Conservation (phyloP, 768 basidiomycete genomes). For the Termitomyces sp. region DNA sequence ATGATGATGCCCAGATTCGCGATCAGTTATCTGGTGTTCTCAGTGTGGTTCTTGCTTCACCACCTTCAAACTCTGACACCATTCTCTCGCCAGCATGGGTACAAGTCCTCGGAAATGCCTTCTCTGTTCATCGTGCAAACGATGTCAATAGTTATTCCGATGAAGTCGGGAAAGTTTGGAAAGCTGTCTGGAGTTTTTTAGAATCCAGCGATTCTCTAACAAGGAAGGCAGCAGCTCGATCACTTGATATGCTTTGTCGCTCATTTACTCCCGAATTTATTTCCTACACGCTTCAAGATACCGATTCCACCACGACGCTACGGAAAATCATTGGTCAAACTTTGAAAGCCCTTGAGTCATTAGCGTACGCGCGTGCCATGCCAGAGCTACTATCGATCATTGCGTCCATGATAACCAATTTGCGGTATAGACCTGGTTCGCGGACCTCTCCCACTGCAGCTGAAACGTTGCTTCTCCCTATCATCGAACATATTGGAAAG, state of each 20-base stretch:
- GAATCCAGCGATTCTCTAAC: slow-evolving; percentile 59
- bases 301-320: slow-evolving; percentile 47
- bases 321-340: slow-evolving; percentile 58
- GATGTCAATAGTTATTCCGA: slow-evolving; percentile 44
- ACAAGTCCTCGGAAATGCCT: slow-evolving; percentile 63
- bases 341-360: slow-evolving; percentile 62
- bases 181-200: slow-evolving; percentile 68
- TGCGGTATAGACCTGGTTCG: slow-evolving; percentile 45
- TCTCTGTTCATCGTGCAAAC: slow-evolving; percentile 55
- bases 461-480: slow-evolving; percentile 60
- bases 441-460: slow-evolving; percentile 48
- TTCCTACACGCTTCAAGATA: slow-evolving; percentile 41
- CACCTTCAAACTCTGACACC: slow-evolving; percentile 64
- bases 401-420: slow-evolving; percentile 58
- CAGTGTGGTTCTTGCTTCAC: slow-evolving; percentile 59
- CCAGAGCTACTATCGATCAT: slow-evolving; percentile 75
- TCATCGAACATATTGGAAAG: slow-evolving; percentile 68
- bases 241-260: slow-evolving; percentile 57
- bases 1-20: slow-evolving; percentile 43
- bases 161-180: slow-evolving; percentile 67
- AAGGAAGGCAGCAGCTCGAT: slow-evolving; percentile 57
- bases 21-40: slow-evolving; percentile 60
- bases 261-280: slow-evolving; percentile 70
- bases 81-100: slow-evolving; percentile 76
- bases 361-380: slow-evolving; percentile 68